Evolutionary conservation across 2,329 filamentous ascomycete species (phyloP), one percentile per base, ranked within the genome.

Genomic region (Chaetomium globosum): DNA sequence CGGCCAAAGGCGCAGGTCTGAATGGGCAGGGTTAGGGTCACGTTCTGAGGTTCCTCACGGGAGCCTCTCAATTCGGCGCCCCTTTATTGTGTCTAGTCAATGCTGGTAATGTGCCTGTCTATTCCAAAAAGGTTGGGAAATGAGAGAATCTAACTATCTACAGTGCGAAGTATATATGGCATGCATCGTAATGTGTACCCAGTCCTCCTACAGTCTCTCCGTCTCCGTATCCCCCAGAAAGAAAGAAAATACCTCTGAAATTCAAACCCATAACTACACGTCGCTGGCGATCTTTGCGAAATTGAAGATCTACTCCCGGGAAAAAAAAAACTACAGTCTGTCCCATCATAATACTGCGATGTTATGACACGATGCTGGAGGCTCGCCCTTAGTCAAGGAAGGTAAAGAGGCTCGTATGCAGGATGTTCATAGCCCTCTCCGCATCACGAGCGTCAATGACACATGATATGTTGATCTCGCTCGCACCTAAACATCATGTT

Each of bases 381-480:
- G 4, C 26, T 55, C 19, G 16, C 52, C n/a, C 48, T 36, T 78
- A 92, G 68, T 97, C 93, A 74, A 97, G 83, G 79, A 97, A 98
- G 1, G 93, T 97, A 76, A 99, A 98, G 64, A 99, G 86, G 80
- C 93, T 94, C 23, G 95, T 98, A 77, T 99, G 95, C 70, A 99
- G 84, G 73, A 98, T 92, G 76, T 96, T 98, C 83, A 99, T 90
- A 36, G 95, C 95, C 71, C 95, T 87, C 71, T 93, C 92, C 26
- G 95, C 93, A 75, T 98, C 93, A 70, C 89, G 84, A 71, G 92
- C 92, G 73, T 96, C 92, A 75, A 99, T 96, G 54, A 99, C 95
- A 75, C 95, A 99, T 12, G 93, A 97, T 67, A 99, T 99, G 77
- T 98, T 99, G 79, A 99, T 99, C 81, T 99, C 95, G 76, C 93